Evolutionary conservation across 768 basidiomycete genomes (phyloP).

Genomic region (Tricholoma matsutake): DNA sequence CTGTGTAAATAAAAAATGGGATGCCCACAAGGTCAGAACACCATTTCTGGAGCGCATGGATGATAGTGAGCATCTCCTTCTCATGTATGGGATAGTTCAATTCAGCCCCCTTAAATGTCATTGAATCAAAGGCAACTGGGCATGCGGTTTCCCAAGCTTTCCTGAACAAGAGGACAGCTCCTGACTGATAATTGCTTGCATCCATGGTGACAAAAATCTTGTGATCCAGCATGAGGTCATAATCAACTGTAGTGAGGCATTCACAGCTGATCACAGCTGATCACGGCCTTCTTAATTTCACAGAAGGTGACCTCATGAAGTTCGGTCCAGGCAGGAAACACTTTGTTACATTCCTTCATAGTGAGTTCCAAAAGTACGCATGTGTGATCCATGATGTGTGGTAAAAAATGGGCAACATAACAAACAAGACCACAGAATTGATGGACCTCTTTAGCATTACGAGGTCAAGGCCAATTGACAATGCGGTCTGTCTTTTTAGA

Average conservation of each 20-base stretch:
- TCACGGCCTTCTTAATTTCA: conserved; percentile 22
- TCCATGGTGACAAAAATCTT: conserved; percentile 29
- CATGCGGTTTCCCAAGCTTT: conserved; percentile 3
- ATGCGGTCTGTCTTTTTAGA: conserved; percentile 10
- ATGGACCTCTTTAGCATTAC: conserved; percentile 12
- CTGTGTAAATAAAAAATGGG: conserved; percentile 19
- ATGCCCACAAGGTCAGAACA: conserved; percentile 20
- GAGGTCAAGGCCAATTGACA: conserved; percentile 21
- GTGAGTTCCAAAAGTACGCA: conserved; percentile 4
- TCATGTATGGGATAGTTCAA: conserved; percentile 19
- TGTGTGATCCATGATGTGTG: conserved; percentile 15
- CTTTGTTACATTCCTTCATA: no score
- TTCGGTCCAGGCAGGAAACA: no score
- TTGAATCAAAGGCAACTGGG: conserved; percentile 8
- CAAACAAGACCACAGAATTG: conserved; percentile 21
- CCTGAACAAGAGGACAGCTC: conserved; percentile 6
- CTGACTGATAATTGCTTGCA: conserved; percentile 17
- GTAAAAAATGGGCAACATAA: conserved; percentile 23
- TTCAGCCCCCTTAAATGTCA: background rate
- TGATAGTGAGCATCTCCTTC: conserved; percentile 33
- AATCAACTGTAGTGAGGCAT: conserved; percentile 27
- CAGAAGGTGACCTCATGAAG: conserved; percentile 21
- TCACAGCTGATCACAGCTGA: conserved; percentile 17
- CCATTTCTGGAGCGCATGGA: conserved; percentile 28
- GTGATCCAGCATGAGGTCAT: conserved; percentile 19